Percentiles rank a stretch among this genome's conserved stretches.
These are phyloP conservation scores for Tuber calosporum DNA, from an alignment of 495 filamentous ascomycete genomes.

Conservation along the genomic window DNA sequence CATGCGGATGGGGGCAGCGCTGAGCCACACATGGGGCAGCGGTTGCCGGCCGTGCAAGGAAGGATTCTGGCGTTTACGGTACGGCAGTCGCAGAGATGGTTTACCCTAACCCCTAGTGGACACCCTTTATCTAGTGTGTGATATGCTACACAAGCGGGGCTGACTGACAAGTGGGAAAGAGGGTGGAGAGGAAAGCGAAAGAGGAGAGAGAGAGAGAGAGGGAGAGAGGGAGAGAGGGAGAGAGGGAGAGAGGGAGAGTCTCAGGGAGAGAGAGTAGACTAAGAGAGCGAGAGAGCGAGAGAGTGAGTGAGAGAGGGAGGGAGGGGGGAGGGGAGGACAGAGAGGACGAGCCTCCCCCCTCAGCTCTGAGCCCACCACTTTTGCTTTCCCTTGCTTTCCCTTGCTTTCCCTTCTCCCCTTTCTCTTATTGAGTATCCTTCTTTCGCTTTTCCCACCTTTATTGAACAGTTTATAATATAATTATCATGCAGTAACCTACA, in stretches of 20 bases:
- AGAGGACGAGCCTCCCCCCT: neutral
- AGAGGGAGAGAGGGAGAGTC: neutral
- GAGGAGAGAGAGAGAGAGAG: neutral
- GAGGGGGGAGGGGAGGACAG: neutral
- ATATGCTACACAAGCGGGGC: neutral
- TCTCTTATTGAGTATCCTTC: neutral
- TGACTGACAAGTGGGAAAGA: neutral
- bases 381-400: too few relatives aligned
- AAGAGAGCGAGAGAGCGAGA: neutral
- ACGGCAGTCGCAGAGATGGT: neutral
- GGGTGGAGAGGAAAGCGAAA: neutral
- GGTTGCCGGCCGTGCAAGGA: neutral
- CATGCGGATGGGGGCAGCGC: neutral
- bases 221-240: neutral
- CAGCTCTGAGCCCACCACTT: neutral
- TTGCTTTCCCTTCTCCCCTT: neutral
- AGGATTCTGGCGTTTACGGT: neutral
- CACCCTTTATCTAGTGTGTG: neutral
- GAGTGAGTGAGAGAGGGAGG: neutral
- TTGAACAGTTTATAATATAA: neutral
- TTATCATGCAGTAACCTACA: neutral
- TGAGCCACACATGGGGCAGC: neutral
- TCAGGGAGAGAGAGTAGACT: neutral
- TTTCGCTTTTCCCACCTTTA: neutral
- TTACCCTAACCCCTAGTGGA: neutral